phyloP scores from a whole-genome alignment of 1,139 yeast species.

The Wickerhamomyces sp. region DNA sequence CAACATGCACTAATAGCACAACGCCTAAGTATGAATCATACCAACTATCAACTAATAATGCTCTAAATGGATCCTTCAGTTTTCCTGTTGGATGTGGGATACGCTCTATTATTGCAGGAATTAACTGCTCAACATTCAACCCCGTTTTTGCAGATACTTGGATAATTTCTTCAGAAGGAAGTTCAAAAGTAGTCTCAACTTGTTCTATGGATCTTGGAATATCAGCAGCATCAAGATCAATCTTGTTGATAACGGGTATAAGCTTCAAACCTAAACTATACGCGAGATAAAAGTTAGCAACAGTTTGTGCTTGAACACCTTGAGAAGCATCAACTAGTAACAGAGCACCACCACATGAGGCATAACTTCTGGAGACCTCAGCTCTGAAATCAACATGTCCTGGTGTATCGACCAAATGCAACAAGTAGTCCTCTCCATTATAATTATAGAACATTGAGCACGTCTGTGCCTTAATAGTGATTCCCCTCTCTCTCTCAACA shows the following conservation, averaged over 20 bases:
- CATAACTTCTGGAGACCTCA: conserved; percentile 90
- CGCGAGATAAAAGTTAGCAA: conserved; percentile 90
- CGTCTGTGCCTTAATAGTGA: conserved; percentile 95
- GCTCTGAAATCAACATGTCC: conserved; percentile 97
- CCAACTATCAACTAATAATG: conserved; percentile 93
- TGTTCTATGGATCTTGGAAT: conserved; percentile 78
- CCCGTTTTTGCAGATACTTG: conserved; percentile 95
- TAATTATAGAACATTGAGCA: conserved; percentile 86
- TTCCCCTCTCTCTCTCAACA: conserved; percentile 93
- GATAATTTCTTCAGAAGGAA: conserved; percentile 68
- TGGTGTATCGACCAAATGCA: conserved; percentile 94
- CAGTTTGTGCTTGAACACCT: conserved; percentile 97
- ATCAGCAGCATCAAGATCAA: conserved; percentile 87
- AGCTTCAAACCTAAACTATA: conserved; percentile 77
- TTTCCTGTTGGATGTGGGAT: conserved; percentile 73
- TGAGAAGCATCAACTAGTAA: conserved; percentile 90
- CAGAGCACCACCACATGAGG: conserved; percentile 94
- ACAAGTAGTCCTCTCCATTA: conserved; percentile 65
- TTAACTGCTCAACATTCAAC: conserved; percentile 61
- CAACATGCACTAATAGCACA: conserved; percentile 78
- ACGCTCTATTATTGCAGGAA: conserved; percentile 75
- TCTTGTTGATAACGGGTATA: conserved; percentile 87
- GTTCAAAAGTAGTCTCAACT: conserved; percentile 77
- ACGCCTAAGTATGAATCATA: conserved; percentile 92
- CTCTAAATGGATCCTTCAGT: conserved; percentile 53